Evolutionary conservation across 768 basidiomycete species (phyloP), one percentile per base, ranked within the genome.

Genomic region (Phaffia australis): DNA sequence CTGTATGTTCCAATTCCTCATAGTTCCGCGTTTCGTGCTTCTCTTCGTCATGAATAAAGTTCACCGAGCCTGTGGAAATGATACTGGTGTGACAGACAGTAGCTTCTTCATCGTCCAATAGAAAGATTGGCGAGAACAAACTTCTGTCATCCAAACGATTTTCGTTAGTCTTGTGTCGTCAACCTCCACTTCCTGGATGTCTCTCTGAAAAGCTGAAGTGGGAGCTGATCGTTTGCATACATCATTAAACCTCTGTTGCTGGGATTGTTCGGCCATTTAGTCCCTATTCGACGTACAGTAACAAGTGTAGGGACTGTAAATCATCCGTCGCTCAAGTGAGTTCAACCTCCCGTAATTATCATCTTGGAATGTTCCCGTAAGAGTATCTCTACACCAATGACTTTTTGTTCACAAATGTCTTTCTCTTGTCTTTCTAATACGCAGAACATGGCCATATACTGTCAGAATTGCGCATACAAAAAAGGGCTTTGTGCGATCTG

Each of bases 111-210:
- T 73, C 73, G 0, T 75, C 69, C 14, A 72, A 74, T 11, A 72
- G 76, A 0, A 72, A 73, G 51, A 75, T 77, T 16, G 76, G 76
- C 29, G 76, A 76, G 68, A 77, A 77, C 71, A 77, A 77, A 59
- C 70, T 77, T 1, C 66, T 77, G 19, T 69, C 72, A 0, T 71
- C 73, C 0, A 69, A 75, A 61, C 69, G 73, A 8, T 72, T 70
- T 42, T 73, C 73, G 42, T 69, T 69, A n/a, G 66, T 63, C 55
- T 27, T 11, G 29, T 19, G n/a, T 63, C 27, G 19, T 29, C 3
- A n/a, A 11, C 18, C 48, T 29, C 23, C 29, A 29, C 11, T 49
- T 16, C 50, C 49, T 19, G 23, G 27, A 71, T 73, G 70, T 54
- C 73, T 72, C 16, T 62, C 66, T 52, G 52, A 32, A 72, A 73